Conservation (phyloP, 2,329 filamentous ascomycete genomes). For the Colletotrichum paranaense region DNA sequence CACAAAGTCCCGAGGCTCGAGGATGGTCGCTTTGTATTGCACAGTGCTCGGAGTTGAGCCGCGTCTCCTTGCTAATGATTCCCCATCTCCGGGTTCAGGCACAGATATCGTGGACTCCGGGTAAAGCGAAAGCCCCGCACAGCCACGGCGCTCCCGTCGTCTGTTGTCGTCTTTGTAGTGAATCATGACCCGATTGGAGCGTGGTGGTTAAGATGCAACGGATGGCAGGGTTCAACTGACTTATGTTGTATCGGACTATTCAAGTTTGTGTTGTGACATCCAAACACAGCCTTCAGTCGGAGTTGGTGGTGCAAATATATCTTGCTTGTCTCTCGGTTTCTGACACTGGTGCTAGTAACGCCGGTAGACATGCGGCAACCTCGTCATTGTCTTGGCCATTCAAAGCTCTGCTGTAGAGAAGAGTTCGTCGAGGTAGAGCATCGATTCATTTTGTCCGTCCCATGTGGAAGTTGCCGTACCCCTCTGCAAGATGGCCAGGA, state of each 20-base stretch:
- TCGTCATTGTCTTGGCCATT: not conserved
- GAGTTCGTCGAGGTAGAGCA: not conserved
- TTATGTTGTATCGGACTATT: not conserved
- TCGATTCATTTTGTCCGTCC: not conserved
- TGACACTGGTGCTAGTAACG: not conserved
- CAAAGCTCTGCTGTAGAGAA: not conserved
- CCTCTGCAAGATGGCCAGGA: not conserved
- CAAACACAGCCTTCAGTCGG: not conserved
- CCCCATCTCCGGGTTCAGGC: not conserved
- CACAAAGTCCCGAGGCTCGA: constrained; percentile 12
- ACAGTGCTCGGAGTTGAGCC: constrained; percentile 23
- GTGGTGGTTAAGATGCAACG: not conserved
- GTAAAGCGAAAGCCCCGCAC: not conserved
- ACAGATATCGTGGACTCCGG: not conserved
- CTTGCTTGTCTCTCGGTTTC: constrained; percentile 5
- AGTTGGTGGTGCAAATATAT: not conserved
- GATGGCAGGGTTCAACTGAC: not conserved
- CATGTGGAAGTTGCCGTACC: constrained; percentile 17
- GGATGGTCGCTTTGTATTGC: constrained; percentile 19
- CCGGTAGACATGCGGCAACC: too few species aligned
- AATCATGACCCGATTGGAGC: not conserved
- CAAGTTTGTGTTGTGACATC: not conserved
- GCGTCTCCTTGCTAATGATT: not conserved
- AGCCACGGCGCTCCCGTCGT: not conserved
- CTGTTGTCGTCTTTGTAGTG: constrained; percentile 1